Base-by-base conservation (phyloP, 2,329 filamentous ascomycete genomes). In the Periconia sp. region DNA sequence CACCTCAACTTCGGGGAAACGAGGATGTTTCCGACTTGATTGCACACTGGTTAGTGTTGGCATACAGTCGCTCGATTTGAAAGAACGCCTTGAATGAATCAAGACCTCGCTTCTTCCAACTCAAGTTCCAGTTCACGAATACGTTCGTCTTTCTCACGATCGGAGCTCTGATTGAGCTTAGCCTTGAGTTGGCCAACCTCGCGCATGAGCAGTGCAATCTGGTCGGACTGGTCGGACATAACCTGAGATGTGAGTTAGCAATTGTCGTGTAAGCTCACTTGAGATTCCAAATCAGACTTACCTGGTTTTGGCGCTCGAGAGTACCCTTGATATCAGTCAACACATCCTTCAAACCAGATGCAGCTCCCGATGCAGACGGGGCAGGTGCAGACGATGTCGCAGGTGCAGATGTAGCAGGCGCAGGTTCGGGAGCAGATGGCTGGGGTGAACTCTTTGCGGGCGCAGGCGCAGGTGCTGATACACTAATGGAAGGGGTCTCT, bases 221-320 rank as follows among this genome's bases (percentile, higher is more conserved):
- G 87, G 68, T 89, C 82, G 47, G 84, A 89, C 76, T 96, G 89
- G n/a, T 84, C 80, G 57, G 80, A 85, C 68, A 96, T 90, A 60
- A 91, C 85, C 77, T 84, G 85, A 52, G 7, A 17, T 40, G 30
- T 7, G 17, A 10, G 45, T 47, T 40, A 47, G 45, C 19, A 20
- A 17, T n/a, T 18, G 19, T 23, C 23, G 13, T 11, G 6, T 3
- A 41, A 20, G 2, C 10, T 27, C 9, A 41, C 18, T 9, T 30
- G 10, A n/a, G 10, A 10, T 23, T 3, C 8, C 3, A 19, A 13
- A 15, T 18, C 17, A 2, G 33, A 35, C 46, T 30, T 41, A 48
- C 46, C 46, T 50, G 47, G 53, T 56, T 61, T 42, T 61, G 59
- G 51, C 44, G 47, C n/a, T 50, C 33, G 7, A 54, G 47, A 8